Evolutionary conservation across 139 green algal species (phyloP).

Genomic region (Coelastrella sp.): DNA sequence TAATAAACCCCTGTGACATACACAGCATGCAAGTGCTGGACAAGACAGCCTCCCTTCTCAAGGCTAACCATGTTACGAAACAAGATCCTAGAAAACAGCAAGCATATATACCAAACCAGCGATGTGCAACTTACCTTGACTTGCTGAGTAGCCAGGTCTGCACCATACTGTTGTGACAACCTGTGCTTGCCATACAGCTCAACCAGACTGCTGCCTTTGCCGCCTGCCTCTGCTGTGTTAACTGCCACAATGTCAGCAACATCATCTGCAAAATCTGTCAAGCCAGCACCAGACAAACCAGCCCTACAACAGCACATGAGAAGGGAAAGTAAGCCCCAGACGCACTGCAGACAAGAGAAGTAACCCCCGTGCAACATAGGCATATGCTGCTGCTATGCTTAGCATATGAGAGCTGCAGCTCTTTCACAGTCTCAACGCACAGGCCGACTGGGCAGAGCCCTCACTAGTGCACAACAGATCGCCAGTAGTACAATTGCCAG

Average conservation of each 20-base stretch:
- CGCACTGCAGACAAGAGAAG: neutral
- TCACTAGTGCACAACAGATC: no score
- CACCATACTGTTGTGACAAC: slow-evolving; percentile 76
- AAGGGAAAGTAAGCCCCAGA: neutral
- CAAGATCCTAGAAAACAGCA: no score
- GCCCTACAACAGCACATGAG: slow-evolving; percentile 13
- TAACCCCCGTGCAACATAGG: no score
- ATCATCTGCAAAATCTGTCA: slow-evolving; percentile 96
- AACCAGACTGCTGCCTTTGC: slow-evolving; percentile 54
- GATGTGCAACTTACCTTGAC: neutral
- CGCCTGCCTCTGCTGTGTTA: slow-evolving; percentile 20
- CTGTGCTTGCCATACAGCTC: slow-evolving; percentile 66
- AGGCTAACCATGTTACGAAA: no score
- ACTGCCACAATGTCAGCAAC: slow-evolving; percentile 84
- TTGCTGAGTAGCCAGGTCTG: slow-evolving; percentile 62
- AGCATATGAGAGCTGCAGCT: no score
- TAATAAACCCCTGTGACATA: no score
- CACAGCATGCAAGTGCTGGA: no score
- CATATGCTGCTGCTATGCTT: no score
- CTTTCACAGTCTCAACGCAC: no score
- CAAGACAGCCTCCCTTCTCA: no score
- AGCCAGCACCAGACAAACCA: slow-evolving; percentile 29
- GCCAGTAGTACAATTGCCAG: no score
- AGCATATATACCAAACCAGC: neutral
- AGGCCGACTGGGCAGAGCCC: no score